These are phyloP conservation scores for Globisporangium nagaii DNA, from an alignment of 352 stramenopile genomes.

Conservation along the genomic window DNA sequence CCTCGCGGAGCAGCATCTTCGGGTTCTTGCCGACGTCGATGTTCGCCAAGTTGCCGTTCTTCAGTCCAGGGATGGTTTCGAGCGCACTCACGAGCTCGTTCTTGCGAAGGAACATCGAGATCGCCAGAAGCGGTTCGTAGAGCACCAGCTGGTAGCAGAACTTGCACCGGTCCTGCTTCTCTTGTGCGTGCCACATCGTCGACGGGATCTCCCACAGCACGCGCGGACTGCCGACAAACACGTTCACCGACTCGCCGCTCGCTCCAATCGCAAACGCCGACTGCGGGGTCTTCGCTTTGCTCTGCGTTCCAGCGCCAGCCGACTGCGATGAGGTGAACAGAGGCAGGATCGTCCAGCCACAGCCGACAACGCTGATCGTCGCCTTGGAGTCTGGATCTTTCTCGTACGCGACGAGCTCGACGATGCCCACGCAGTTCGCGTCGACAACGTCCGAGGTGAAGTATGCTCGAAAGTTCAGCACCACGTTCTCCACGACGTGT, in stretches of 20 bases:
- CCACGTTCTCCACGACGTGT: constrained; percentile 44
- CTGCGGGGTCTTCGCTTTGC: constrained; percentile 8
- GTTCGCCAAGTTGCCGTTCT: constrained; percentile 62
- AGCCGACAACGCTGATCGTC: constrained; percentile 69
- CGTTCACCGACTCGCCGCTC: constrained; percentile 49
- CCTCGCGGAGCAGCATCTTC: constrained; percentile 42
- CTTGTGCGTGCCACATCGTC: constrained; percentile 44
- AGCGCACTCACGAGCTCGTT: constrained; percentile 86
- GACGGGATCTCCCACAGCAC: constrained; percentile 59
- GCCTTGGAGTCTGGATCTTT: constrained; percentile 79
- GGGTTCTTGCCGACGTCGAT: constrained; percentile 64
- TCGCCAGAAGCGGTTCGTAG: constrained; percentile 51
- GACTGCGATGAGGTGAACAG: constrained; percentile 55
- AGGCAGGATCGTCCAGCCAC: constrained; percentile 90
- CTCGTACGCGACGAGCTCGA: constrained; percentile 90
- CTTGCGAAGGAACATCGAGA: constrained; percentile 67
- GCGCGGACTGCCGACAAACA: constrained; percentile 72
- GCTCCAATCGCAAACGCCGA: constrained; percentile 24
- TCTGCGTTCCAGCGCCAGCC: background rate
- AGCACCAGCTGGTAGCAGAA: constrained; percentile 60
- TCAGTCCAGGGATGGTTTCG: constrained; percentile 71
- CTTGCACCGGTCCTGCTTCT: constrained; percentile 52
- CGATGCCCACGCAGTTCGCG: constrained; percentile 86
- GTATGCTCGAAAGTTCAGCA: constrained; percentile 72
- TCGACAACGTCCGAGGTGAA: constrained; percentile 87